Conservation (phyloP, 2,329 filamentous ascomycete species). For the Delphinella strobiligena region DNA sequence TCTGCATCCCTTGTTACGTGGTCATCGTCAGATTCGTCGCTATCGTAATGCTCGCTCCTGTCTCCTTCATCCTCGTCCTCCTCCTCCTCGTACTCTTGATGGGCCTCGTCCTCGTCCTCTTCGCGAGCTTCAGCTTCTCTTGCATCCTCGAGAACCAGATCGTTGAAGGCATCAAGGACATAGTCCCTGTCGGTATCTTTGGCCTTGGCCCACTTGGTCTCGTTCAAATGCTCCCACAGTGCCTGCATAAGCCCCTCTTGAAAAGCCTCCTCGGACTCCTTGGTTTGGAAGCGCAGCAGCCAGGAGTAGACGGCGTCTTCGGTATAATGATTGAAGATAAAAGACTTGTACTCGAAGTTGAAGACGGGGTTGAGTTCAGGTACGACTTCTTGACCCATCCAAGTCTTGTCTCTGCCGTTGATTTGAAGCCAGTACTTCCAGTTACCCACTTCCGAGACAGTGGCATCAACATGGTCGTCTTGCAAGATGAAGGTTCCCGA, state of each 20-base stretch:
- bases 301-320: slow-evolving; percentile 87
- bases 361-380: slow-evolving; percentile 96
- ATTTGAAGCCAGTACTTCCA: slow-evolving; percentile 98
- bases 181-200: slow-evolving; percentile 92
- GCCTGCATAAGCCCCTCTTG: slow-evolving; percentile 92
- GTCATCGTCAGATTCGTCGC: slow-evolving; percentile 71
- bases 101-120: slow-evolving; percentile 40
- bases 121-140: slow-evolving; percentile 44
- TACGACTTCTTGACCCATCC: slow-evolving; percentile 74
- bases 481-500: slow-evolving; percentile 76
- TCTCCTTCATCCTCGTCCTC: slow-evolving; percentile 52
- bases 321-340: slow-evolving; percentile 96
- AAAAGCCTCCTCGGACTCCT: slow-evolving; percentile 68
- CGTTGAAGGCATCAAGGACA: slow-evolving; percentile 88
- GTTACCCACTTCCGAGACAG: slow-evolving; percentile 72
- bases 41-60: slow-evolving; percentile 61
- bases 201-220: slow-evolving; percentile 85
- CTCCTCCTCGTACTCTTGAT: slow-evolving; percentile 48
- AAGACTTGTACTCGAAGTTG: slow-evolving; percentile 97
- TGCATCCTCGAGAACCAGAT: slow-evolving; percentile 78
- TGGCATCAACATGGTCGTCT: slow-evolving; percentile 61
- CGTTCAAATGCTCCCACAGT: slow-evolving; percentile 90
- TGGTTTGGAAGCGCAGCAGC: slow-evolving; percentile 84
- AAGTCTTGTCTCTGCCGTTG: slow-evolving; percentile 60
- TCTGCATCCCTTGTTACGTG: slow-evolving; percentile 55